A percentile compares a stretch with the other conserved stretches of the same genome.
Evolutionary conservation across 2,329 filamentous ascomycete genomes (phyloP).

Genomic region (Diaporthe humulicola): DNA sequence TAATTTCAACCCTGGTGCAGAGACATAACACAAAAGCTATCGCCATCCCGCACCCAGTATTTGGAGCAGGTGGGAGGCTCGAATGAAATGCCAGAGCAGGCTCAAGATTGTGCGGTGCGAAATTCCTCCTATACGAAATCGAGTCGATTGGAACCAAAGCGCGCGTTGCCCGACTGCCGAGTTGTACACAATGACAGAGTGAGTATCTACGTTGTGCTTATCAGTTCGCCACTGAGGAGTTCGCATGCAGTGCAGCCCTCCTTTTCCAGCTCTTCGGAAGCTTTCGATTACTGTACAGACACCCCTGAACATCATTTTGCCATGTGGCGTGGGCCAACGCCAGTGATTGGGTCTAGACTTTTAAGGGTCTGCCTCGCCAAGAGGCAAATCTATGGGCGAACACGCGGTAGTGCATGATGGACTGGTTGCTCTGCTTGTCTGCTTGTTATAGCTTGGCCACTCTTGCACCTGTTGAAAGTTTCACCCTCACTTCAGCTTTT

Average conservation of each 20-base stretch:
- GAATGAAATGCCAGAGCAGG: background rate
- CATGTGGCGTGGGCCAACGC: constrained; percentile 21
- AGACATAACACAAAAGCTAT: background rate
- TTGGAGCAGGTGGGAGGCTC: background rate
- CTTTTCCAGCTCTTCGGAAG: constrained; percentile 27
- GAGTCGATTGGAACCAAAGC: background rate
- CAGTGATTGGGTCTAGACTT: constrained; percentile 34
- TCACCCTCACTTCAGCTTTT: background rate
- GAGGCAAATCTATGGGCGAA: constrained; percentile 19
- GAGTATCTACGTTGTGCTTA: background rate
- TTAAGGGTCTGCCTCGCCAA: constrained; percentile 32
- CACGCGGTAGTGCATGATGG: background rate
- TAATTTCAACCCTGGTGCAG: too few relatives aligned
- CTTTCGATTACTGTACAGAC: constrained; percentile 5
- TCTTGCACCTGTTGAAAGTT: background rate
- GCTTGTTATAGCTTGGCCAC: background rate
- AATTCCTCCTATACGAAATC: background rate
- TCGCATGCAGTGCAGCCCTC: constrained; percentile 27
- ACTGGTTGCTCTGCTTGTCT: background rate
- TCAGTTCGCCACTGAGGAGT: background rate
- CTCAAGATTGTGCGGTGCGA: background rate
- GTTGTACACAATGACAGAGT: too few relatives aligned
- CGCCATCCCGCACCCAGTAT: background rate
- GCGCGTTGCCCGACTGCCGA: background rate
- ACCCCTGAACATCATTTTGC: background rate